Evolutionary conservation across 2,329 filamentous ascomycete species (phyloP).

Genomic region (Didymella sp.): DNA sequence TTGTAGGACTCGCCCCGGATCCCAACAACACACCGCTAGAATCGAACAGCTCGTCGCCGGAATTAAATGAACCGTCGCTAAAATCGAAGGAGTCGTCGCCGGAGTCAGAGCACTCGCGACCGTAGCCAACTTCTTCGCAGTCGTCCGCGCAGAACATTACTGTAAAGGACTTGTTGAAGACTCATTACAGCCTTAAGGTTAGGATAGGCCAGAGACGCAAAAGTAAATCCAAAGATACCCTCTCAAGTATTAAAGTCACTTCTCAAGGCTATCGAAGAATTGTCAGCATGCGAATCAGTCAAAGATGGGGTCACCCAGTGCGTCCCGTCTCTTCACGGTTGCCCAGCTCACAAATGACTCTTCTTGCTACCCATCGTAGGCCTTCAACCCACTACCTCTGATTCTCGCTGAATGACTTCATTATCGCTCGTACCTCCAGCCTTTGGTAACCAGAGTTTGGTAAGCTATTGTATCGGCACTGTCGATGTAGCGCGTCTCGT

Average conservation of each 20-base stretch:
- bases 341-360: too few species aligned
- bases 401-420: neutral
- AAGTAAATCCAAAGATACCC: conserved; percentile 8
- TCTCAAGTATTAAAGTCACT: neutral
- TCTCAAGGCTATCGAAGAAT: too few species aligned
- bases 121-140: neutral
- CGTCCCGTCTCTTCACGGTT: too few species aligned
- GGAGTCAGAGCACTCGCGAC: neutral
- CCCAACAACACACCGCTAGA: neutral
- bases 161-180: neutral
- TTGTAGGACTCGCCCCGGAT: conserved; percentile 30
- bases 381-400: too few species aligned
- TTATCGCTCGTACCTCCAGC: neutral
- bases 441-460: neutral
- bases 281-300: too few species aligned
- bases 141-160: neutral
- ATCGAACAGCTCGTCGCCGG: neutral
- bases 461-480: neutral
- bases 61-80: neutral
- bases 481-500: neutral
- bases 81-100: neutral
- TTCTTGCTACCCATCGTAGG: too few species aligned
- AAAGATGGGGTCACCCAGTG: too few species aligned
- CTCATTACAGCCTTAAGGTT: neutral
- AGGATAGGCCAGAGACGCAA: neutral